Evolutionary conservation across 2,329 filamentous ascomycete species (phyloP).

Genomic region (Zymoseptoria brevis): DNA sequence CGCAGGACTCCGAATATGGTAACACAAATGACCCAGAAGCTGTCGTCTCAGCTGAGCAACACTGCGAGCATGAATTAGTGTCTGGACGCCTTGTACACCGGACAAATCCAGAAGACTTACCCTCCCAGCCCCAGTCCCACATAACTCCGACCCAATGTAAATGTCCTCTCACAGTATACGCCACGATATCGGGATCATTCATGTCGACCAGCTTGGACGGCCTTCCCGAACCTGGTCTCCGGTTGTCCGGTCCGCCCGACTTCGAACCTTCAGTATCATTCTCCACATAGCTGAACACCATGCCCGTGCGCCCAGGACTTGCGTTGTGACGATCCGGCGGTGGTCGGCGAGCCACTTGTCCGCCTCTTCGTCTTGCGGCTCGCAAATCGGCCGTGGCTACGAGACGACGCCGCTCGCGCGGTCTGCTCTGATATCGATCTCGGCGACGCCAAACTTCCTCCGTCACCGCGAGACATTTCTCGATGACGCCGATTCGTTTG

Average conservation of each 20-base stretch:
- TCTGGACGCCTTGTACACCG: conserved; percentile 3
- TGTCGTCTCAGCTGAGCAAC: conserved; percentile 32
- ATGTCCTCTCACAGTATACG: conserved; percentile 57
- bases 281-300: conserved; percentile 26
- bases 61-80: conserved; percentile 21
- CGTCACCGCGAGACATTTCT: conserved; percentile 56
- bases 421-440: conserved; percentile 43
- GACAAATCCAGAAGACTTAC: conserved; percentile 37
- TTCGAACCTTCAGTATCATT: conserved; percentile 5
- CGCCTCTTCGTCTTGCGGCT: conserved; percentile 19
- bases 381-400: conserved; percentile 32
- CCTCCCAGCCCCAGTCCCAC: conserved; percentile 66
- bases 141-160: conserved; percentile 65
- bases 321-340: conserved; percentile 5
- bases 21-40: not conserved
- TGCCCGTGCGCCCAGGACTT: conserved; percentile 26
- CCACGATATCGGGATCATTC: conserved; percentile 24
- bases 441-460: conserved; percentile 59
- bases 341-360: conserved; percentile 14
- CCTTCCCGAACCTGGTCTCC: not conserved
- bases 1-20: not conserved
- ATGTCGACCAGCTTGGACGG: conserved; percentile 10
- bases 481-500: conserved; percentile 60
- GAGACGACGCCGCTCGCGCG: conserved; percentile 24
- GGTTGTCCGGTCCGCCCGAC: not conserved